A percentile compares a stretch with the other conserved stretches of the same genome.
phyloP scores from a whole-genome alignment of 805 yeast genomes.

The Wickerhamomyces bisporus region DNA sequence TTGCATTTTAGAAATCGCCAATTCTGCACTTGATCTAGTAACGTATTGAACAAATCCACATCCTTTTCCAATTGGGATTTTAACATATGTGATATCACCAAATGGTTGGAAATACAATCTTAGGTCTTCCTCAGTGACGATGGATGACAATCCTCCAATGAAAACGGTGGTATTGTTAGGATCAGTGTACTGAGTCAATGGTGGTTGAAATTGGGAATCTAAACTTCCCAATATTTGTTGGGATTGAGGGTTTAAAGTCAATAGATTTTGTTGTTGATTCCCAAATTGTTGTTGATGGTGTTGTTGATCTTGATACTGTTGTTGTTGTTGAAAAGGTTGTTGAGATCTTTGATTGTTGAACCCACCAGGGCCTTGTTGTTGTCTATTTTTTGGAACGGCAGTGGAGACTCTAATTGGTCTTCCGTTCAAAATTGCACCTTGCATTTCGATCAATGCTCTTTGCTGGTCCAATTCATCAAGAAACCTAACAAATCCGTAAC shows the following conservation, averaged over 20 bases:
- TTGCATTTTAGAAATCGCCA: constrained; percentile 82
- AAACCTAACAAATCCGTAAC: constrained; percentile 89
- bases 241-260: constrained; percentile 18
- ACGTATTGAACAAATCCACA: constrained; percentile 87
- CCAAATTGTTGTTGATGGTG: constrained; percentile 7
- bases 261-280: constrained; percentile 8
- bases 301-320: constrained; percentile 5
- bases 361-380: constrained; percentile 21
- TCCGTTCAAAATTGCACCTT: constrained; percentile 65
- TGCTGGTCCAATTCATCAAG: constrained; percentile 59
- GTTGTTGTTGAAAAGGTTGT: constrained; percentile 9
- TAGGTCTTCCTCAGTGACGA: constrained; percentile 57
- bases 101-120: constrained; percentile 55
- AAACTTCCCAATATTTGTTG: constrained; percentile 16
- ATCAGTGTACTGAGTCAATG: constrained; percentile 65
- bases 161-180: constrained; percentile 75
- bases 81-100: constrained; percentile 73
- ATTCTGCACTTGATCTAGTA: constrained; percentile 76
- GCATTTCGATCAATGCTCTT: constrained; percentile 74
- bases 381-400: constrained; percentile 49
- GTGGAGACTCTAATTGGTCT: constrained; percentile 75
- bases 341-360: constrained; percentile 10
- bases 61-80: constrained; percentile 67
- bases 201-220: constrained; percentile 44
- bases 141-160: constrained; percentile 58